Evolutionary conservation across 2,329 filamentous ascomycete genomes (phyloP), one percentile per base, ranked within the genome.

Genomic region (Penicillium sclerotigenum): DNA sequence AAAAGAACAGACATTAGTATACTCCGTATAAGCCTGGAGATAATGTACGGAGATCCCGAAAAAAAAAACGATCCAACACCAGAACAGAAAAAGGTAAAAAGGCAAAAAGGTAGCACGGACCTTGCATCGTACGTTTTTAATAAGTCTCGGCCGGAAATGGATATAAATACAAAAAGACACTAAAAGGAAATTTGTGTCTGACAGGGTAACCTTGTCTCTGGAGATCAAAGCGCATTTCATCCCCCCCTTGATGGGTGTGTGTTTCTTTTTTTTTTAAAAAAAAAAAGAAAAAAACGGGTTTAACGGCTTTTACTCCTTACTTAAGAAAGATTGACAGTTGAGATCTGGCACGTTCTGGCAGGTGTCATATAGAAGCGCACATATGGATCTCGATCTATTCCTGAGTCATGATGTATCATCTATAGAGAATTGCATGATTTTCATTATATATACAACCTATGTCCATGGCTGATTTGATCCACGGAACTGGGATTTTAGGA

Each of bases 401-500:
- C 9, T 7, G 16, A 9, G 33, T 38, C 37, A 22, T 22, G 18
- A 20, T 37, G n/a, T 34, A 34, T n/a, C n/a, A n/a, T n/a, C n/a
- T n/a, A n/a, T n/a, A n/a, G n/a, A n/a, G n/a, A n/a, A n/a, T n/a
- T n/a, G n/a, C n/a, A n/a, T n/a, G n/a, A n/a, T n/a, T n/a, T n/a
- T n/a, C n/a, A n/a, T n/a, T n/a, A n/a, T n/a, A n/a, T n/a, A n/a
- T n/a, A n/a, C n/a, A n/a, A n/a, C n/a, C 33, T 6, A 16, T n/a
- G n/a, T 36, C 16, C 16, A 34, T 24, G 54, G 59, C 56, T 59
- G 1, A 26, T n/a, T n/a, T 24, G 49, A 54, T 46, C 59, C 55
- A 52, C 18, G 9, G 14, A 8, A 10, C 22, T 52, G 58, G 59
- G 46, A 50, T 29, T 20, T 28, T 28, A 28, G 16, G 16, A n/a